Percentiles rank a stretch among this genome's conserved stretches.
Evolutionary conservation across 257 asterid genomes (phyloP).

Genomic region (Asclepias syriaca): DNA sequence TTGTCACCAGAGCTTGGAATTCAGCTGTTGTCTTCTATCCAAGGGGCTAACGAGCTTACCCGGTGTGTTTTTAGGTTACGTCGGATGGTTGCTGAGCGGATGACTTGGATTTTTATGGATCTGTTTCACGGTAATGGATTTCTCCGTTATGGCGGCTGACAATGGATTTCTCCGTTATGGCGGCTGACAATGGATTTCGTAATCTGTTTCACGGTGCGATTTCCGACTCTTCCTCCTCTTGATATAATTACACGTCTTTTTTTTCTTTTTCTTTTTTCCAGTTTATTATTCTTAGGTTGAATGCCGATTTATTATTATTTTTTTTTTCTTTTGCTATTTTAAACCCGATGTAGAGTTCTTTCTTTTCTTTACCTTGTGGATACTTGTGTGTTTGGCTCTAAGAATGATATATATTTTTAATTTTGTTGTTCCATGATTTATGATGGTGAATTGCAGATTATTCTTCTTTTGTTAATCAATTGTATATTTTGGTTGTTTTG

Average conservation of each 20-base stretch:
- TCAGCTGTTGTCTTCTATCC: neutral
- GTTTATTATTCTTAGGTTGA: too few species aligned
- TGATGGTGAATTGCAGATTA: neutral
- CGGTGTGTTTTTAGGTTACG: neutral
- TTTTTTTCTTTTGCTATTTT: too few species aligned
- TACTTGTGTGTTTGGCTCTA: neutral
- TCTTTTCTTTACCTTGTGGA: neutral
- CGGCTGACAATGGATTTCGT: neutral
- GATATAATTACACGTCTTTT: neutral
- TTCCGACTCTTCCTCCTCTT: too few species aligned
- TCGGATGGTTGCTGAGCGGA: neutral
- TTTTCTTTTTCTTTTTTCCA: neutral
- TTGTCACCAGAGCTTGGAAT: neutral
- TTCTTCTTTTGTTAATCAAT: neutral
- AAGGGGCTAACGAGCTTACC: neutral
- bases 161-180: neutral
- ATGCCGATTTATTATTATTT: neutral
- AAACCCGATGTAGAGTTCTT: too few species aligned
- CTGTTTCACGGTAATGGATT: neutral
- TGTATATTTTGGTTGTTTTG: neutral
- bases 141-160: too few species aligned
- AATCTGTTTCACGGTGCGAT: neutral
- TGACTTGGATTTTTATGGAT: neutral
- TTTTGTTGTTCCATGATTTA: neutral
- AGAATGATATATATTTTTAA: neutral